These are phyloP conservation scores for Pseudogymnoascus sp. DNA, from an alignment of 2,329 filamentous ascomycete species.

Conservation along the genomic window DNA sequence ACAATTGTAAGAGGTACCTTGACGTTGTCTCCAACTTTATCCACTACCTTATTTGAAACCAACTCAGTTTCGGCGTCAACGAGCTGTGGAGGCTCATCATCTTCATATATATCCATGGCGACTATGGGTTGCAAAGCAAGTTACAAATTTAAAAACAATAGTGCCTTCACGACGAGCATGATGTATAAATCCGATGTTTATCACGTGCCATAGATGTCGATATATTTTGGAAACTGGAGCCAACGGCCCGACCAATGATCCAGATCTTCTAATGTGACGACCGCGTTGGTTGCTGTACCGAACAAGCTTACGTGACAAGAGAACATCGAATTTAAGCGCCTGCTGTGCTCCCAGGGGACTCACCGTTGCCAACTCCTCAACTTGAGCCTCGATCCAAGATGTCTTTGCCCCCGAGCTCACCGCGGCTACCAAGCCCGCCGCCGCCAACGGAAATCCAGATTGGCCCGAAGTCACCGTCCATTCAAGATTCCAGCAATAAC, in stretches of 20 bases:
- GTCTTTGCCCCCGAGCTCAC: constrained; percentile 65
- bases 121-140: background rate
- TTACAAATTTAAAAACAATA: background rate
- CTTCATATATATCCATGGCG: constrained; percentile 52
- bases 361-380: constrained; percentile 1
- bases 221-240: background rate
- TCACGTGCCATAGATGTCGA: background rate
- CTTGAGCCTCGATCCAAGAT: constrained; percentile 29
- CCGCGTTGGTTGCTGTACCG: background rate
- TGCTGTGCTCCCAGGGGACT: background rate
- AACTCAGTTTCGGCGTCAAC: constrained; percentile 37
- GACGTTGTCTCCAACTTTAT: constrained; percentile 41
- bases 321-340: constrained; percentile 4
- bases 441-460: constrained; percentile 93
- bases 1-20: constrained; percentile 82
- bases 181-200: background rate
- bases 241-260: constrained; percentile 5
- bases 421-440: constrained; percentile 87
- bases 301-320: constrained; percentile 6
- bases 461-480: constrained; percentile 64
- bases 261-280: constrained; percentile 2
- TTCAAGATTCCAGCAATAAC: constrained; percentile 50
- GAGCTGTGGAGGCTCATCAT: constrained; percentile 59
- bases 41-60: constrained; percentile 28
- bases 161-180: background rate